These are phyloP conservation scores for Rosellinia necatrix DNA, from an alignment of 2,329 filamentous ascomycete species.

Conservation along the genomic window DNA sequence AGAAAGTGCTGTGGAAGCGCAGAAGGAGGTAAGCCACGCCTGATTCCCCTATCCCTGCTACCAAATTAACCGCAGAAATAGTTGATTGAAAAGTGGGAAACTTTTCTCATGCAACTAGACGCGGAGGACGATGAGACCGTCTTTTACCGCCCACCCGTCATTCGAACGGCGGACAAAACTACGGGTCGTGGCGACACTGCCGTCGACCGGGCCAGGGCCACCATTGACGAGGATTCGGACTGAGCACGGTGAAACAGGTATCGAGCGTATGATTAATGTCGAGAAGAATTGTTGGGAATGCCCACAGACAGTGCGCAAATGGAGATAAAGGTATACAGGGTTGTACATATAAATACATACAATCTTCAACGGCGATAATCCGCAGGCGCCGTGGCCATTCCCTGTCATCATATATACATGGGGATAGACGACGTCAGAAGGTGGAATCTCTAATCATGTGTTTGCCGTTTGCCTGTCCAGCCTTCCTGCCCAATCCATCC, in stretches of 20 bases:
- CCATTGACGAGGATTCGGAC: conserved; percentile 64
- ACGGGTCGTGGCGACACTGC: conserved; percentile 58
- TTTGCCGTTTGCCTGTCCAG: background rate
- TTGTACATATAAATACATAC: conserved; percentile 38
- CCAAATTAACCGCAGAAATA: conserved; percentile 36
- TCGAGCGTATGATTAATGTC: conserved; percentile 3
- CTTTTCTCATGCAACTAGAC: conserved; percentile 94
- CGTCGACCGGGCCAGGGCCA: conserved; percentile 62
- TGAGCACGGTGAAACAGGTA: conserved; percentile 42
- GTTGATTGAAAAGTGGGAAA: conserved; percentile 93
- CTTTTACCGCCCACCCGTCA: conserved; percentile 68
- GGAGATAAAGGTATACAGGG: conserved; percentile 35
- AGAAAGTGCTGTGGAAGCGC: conserved; percentile 94
- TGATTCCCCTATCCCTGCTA: background rate
- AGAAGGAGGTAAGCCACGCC: conserved; percentile 84
- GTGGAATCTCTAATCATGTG: conserved; percentile 6
- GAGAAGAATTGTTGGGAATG: conserved; percentile 1
- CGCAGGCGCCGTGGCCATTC: background rate
- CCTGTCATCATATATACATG: conserved; percentile 11
- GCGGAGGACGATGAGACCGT: conserved; percentile 82
- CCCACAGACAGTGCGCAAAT: conserved; percentile 1
- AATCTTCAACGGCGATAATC: conserved; percentile 4
- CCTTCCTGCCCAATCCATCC: conserved; percentile 1
- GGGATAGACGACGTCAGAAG: conserved; percentile 3
- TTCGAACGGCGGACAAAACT: conserved; percentile 54